Conservation (phyloP, 257 asterid species). For the Henckelia pumila region DNA sequence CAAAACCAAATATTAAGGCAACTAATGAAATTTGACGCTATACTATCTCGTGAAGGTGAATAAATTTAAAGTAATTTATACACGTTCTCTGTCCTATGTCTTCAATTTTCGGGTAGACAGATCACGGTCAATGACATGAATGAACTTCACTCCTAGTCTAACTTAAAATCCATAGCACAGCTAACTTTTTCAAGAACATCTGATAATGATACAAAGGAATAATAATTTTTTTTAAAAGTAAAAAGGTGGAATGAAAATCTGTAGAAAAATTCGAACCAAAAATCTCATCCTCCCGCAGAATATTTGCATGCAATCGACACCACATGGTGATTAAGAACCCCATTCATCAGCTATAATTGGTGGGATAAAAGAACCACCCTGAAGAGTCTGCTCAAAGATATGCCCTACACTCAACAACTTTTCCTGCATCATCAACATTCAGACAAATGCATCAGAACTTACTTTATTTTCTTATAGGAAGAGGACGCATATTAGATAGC, state of each 20-base stretch:
- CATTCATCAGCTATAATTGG: constrained; percentile 62
- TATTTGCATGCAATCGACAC: background rate
- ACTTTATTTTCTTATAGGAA: too few relatives aligned
- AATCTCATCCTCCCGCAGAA: too few relatives aligned
- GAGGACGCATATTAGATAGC: background rate
- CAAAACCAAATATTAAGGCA: too few relatives aligned
- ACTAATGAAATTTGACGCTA: too few relatives aligned
- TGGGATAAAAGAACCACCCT: constrained; percentile 63
- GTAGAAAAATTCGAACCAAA: too few relatives aligned
- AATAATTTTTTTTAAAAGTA: background rate
- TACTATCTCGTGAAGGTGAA: too few relatives aligned
- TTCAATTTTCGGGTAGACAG: background rate
- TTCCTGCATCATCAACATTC: constrained; percentile 50
- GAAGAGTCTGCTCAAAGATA: constrained; percentile 88
- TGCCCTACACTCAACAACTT: constrained; percentile 80
- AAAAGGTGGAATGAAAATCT: too few relatives aligned
- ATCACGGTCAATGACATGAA: background rate
- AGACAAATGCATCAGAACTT: background rate
- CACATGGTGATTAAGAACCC: constrained; percentile 13
- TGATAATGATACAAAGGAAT: background rate
- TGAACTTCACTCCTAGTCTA: too few relatives aligned
- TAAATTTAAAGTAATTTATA: too few relatives aligned
- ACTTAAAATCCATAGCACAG: too few relatives aligned
- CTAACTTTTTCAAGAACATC: background rate
- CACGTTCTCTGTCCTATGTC: too few relatives aligned